phyloP scores from a whole-genome alignment of 176 grass and related monocot genomes.

The Paspalum notatum region DNA sequence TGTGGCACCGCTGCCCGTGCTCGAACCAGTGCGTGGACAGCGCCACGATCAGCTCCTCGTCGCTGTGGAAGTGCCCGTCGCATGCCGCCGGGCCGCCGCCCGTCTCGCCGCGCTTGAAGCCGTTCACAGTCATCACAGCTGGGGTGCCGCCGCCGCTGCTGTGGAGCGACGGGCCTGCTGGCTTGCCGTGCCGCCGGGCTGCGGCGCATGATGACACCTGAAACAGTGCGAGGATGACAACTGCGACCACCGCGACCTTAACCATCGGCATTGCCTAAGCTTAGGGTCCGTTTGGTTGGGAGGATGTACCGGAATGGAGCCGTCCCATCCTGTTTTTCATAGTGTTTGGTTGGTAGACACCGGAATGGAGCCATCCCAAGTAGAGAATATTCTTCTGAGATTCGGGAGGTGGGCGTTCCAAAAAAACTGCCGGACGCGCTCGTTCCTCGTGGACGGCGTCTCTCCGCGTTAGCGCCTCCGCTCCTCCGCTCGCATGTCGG shows the following conservation, averaged over 20 bases:
- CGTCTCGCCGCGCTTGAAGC: slow-evolving; percentile 11
- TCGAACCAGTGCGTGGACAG: slow-evolving; percentile 33
- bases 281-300: too few species aligned
- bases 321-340: too few species aligned
- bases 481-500: too few species aligned
- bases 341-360: too few species aligned
- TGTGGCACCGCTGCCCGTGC: slow-evolving; percentile 26
- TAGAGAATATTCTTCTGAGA: too few species aligned
- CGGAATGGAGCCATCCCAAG: too few species aligned
- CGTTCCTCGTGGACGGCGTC: too few species aligned
- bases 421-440: too few species aligned
- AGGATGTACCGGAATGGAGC: too few species aligned
- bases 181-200: not conserved
- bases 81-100: slow-evolving; percentile 41
- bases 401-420: too few species aligned
- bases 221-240: not conserved
- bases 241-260: not conserved
- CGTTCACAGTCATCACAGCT: slow-evolving; percentile 47
- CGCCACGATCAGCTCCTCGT: slow-evolving; percentile 48
- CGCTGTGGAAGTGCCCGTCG: slow-evolving; percentile 42
- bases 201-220: not conserved
- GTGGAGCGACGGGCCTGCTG: not conserved
- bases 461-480: too few species aligned
- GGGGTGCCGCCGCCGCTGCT: not conserved
- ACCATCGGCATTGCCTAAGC: not conserved